Percentiles rank a stretch among this genome's conserved stretches.
These are phyloP conservation scores for Erysiphe pulchra DNA, from an alignment of 2,329 filamentous ascomycete species.

Conservation along the genomic window DNA sequence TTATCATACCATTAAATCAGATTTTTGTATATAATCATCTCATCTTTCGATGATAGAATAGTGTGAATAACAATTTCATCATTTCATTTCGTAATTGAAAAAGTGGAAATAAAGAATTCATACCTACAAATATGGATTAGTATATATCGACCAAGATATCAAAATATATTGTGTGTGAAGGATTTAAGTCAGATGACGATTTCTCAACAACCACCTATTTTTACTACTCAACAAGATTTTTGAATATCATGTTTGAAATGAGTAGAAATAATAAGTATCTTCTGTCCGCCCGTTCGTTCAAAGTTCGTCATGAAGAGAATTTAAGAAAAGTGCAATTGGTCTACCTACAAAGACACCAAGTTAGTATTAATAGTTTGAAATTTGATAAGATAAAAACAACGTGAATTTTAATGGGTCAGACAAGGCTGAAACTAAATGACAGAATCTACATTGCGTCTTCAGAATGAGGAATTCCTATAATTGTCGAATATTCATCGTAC, in stretches of 20 bases:
- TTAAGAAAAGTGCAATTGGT: not conserved
- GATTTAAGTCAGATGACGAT: slow-evolving; percentile 21
- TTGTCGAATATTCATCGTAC: slow-evolving; percentile 15
- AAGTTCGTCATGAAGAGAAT: slow-evolving; percentile 16
- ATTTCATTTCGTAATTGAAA: slow-evolving; percentile 11
- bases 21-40: slow-evolving; percentile 16
- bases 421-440: slow-evolving; percentile 20
- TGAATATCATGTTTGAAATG: slow-evolving; percentile 16
- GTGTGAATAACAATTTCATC: slow-evolving; percentile 19
- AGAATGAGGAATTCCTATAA: slow-evolving; percentile 15
- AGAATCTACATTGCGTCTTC: slow-evolving; percentile 16
- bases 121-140: slow-evolving; percentile 2
- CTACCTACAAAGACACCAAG: slow-evolving; percentile 4
- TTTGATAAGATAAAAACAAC: no score
- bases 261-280: slow-evolving; percentile 14
- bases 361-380: no score
- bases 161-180: slow-evolving; percentile 5
- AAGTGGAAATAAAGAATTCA: not conserved
- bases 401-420: no score
- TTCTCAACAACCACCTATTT: slow-evolving; percentile 18
- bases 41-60: slow-evolving; percentile 16
- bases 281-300: slow-evolving; percentile 22
- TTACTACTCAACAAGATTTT: slow-evolving; percentile 15
- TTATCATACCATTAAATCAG: slow-evolving; percentile 18
- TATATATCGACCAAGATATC: not conserved